These are phyloP conservation scores for Nakazawaea sp. DNA, from an alignment of 805 yeast species.

Conservation along the genomic window DNA sequence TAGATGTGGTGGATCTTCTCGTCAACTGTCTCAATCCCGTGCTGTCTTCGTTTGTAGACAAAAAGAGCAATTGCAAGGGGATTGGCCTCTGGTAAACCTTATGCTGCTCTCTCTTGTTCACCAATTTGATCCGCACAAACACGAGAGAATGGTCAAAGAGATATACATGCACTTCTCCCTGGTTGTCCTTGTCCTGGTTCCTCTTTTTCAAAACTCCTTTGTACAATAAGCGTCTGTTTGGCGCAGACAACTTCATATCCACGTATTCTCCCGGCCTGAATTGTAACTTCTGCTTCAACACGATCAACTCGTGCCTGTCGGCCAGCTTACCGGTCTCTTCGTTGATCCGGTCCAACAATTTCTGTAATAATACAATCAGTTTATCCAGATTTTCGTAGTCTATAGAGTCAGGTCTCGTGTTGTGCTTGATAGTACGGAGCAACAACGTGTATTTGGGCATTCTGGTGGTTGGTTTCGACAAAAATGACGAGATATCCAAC, in stretches of 20 bases:
- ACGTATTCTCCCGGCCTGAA: constrained; percentile 79
- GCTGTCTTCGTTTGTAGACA: constrained; percentile 72
- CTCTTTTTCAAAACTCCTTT: constrained; percentile 72
- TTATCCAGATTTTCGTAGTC: constrained; percentile 63
- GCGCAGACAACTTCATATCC: constrained; percentile 79
- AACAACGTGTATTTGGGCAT: constrained; percentile 91
- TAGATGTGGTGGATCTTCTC: constrained; percentile 33
- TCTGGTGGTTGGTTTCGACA: constrained; percentile 92
- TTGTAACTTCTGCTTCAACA: constrained; percentile 77
- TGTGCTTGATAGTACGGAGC: constrained; percentile 74
- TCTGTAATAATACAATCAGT: constrained; percentile 71
- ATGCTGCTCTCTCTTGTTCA: constrained; percentile 84
- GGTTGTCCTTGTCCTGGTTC: constrained; percentile 64
- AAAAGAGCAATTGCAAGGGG: constrained; percentile 68
- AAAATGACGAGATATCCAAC: constrained; percentile 85
- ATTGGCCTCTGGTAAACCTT: constrained; percentile 88
- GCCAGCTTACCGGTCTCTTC: constrained; percentile 90
- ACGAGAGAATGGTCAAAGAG: constrained; percentile 82
- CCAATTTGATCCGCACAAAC: constrained; percentile 78
- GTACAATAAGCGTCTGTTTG: constrained; percentile 70
- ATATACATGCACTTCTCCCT: constrained; percentile 79
- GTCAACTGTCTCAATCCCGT: constrained; percentile 47
- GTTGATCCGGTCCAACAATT: constrained; percentile 71
- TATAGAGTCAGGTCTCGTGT: constrained; percentile 68
- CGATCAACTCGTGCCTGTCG: constrained; percentile 83